Evolutionary conservation across 305 asterid genomes (phyloP).

Genomic region (Rubia balearica): DNA sequence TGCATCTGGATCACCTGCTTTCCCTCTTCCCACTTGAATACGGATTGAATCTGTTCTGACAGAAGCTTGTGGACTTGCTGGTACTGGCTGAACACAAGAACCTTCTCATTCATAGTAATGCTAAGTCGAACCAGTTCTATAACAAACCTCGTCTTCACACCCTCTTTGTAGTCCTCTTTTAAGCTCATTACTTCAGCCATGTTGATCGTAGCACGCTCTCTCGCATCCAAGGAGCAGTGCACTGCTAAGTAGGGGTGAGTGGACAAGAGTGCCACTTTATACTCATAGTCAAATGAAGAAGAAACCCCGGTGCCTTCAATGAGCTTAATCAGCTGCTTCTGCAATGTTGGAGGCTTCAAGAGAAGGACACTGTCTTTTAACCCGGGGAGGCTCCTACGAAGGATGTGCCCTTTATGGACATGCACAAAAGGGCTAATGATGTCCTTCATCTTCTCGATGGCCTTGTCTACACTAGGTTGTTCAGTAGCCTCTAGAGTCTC

Average conservation of each 20-base stretch:
- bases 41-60: conserved; percentile 30
- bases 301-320: conserved; percentile 16
- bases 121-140: conserved; percentile 46
- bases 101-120: conserved; percentile 36
- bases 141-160: conserved; percentile 49
- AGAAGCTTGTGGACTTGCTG: conserved; percentile 33
- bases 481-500: conserved; percentile 16
- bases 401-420: conserved; percentile 51
- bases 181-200: conserved; percentile 25
- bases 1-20: conserved; percentile 38
- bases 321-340: conserved; percentile 39
- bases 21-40: conserved; percentile 40
- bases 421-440: conserved; percentile 55
- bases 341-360: conserved; percentile 40
- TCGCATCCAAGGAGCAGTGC: conserved; percentile 16
- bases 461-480: conserved; percentile 18
- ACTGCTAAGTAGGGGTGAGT: conserved; percentile 51
- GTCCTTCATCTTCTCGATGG: conserved; percentile 37
- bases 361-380: conserved; percentile 40
- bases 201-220: conserved; percentile 20
- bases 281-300: conserved; percentile 31
- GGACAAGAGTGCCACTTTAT: conserved; percentile 42
- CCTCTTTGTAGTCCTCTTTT: conserved; percentile 35
- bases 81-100: conserved; percentile 56
- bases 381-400: conserved; percentile 52